These are phyloP conservation scores for Blastobotrys attinorum DNA, from an alignment of 805 yeast genomes.

Conservation along the genomic window DNA sequence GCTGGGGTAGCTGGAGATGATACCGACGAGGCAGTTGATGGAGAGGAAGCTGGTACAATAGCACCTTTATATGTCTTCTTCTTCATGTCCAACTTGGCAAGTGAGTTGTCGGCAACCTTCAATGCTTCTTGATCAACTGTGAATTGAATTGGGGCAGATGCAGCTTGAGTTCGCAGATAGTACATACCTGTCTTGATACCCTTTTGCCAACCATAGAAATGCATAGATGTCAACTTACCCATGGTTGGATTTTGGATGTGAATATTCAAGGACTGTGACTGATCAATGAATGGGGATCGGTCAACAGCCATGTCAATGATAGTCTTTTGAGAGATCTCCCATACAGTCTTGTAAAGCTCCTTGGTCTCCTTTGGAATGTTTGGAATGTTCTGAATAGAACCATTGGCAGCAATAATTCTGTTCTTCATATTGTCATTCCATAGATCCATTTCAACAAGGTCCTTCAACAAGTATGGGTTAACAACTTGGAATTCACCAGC, in stretches of 20 bases:
- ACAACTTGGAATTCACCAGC: constrained; percentile 94
- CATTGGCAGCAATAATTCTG: constrained; percentile 64
- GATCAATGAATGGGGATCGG: constrained; percentile 66
- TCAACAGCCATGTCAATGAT: constrained; percentile 84
- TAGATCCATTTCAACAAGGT: constrained; percentile 69
- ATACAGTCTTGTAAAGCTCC: constrained; percentile 81
- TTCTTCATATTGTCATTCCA: constrained; percentile 81
- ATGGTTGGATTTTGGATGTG: constrained; percentile 85
- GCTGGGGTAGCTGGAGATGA: background rate
- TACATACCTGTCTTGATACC: constrained; percentile 99
- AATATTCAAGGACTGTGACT: constrained; percentile 88
- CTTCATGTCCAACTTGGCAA: constrained; percentile 12
- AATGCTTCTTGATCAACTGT: constrained; percentile 52
- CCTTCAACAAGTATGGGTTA: constrained; percentile 76
- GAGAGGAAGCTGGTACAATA: background rate
- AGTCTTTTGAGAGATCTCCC: constrained; percentile 88
- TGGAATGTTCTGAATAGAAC: constrained; percentile 74
- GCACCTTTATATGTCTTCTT: constrained; percentile 17
- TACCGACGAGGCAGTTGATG: constrained; percentile 4
- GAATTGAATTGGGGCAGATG: constrained; percentile 93
- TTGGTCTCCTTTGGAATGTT: constrained; percentile 69
- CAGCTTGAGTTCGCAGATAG: constrained; percentile 95
- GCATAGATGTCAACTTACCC: constrained; percentile 97
- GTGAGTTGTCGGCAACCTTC: constrained; percentile 20
- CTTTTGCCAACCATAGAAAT: constrained; percentile 97